Base-by-base conservation (phyloP, 768 basidiomycete species). In the Tricholomella constricta region DNA sequence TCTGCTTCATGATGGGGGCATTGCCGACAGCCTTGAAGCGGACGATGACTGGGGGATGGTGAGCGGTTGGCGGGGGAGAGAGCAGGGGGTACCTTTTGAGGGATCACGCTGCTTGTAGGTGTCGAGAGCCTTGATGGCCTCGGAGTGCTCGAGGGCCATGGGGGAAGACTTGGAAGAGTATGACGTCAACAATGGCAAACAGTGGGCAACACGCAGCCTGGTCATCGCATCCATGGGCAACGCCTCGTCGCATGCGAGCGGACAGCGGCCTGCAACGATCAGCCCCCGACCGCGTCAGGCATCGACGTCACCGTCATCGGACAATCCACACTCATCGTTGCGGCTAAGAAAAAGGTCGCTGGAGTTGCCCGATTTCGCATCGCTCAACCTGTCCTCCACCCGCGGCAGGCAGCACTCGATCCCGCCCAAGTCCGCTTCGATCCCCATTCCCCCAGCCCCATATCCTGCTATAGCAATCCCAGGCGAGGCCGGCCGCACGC, bases 1-100 rank as follows among this genome's bases (percentile, higher is more conserved):
- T 98, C 73, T 96, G 92, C 73, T 90, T 95, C 95, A 99, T 97
- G 63, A 99, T 94, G 0, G 96, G 96, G 1, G 95, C 96, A 62
- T 96, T 95, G 41, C 96, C 96, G 9, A 97, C 91, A 2, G 96
- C 94, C 68, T 95, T 95, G 83, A 99, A 99, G 38, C 94, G 86
- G 9, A 99, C 92, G 56, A 98, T 86, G 45, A 98, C 96, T 98
- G 67, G 3, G 20, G 47, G 35, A 25, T 10, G n/a, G 51, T 44
- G 43, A 41, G 34, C 7, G 44, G 38, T 45, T 29, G 31, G 22
- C 36, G 37, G 25, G n/a, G 6, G 15, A 17, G 15, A 37, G 41
- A 15, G 27, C 26, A 34, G 5, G 37, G 37, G 58, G 29, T 35
- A 91, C 91, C 87, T 77, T 93, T 94, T 49, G 80, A 78, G 0